Evolutionary conservation across 306 rosid genomes (phyloP).

Genomic region (Cicer yamashitae): DNA sequence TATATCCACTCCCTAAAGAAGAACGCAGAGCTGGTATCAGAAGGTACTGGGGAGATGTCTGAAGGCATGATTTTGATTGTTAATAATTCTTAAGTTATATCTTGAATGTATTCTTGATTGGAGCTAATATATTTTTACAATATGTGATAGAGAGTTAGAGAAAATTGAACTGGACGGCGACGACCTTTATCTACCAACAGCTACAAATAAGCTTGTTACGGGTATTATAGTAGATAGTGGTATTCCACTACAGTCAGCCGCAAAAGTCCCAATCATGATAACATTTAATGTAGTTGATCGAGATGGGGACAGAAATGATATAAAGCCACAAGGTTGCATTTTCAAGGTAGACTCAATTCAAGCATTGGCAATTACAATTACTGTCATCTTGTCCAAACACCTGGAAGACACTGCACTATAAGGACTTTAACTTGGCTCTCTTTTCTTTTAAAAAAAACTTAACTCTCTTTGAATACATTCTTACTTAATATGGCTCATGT

Average conservation of each 20-base stretch:
- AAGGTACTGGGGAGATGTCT: slow-evolving; percentile 56
- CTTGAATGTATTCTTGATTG: slow-evolving; percentile 22
- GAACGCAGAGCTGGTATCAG: slow-evolving; percentile 92
- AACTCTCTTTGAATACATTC: slow-evolving; percentile 3
- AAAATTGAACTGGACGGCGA: slow-evolving; percentile 86
- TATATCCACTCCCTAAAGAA: slow-evolving; percentile 83
- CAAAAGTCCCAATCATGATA: slow-evolving; percentile 97
- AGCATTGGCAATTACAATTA: slow-evolving; percentile 26
- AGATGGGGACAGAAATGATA: slow-evolving; percentile 69
- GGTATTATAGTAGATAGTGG: slow-evolving; percentile 96
- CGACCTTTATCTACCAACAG: slow-evolving; percentile 94
- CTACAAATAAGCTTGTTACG: slow-evolving; percentile 80
- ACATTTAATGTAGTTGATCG: slow-evolving; percentile 87
- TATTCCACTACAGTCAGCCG: slow-evolving; percentile 96
- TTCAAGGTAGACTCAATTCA: slow-evolving; percentile 66
- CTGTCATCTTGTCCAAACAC: slow-evolving; percentile 26
- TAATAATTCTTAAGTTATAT: slow-evolving; percentile 15
- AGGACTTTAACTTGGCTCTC: not conserved
- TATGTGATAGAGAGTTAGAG: slow-evolving; percentile 85
- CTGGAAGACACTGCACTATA: slow-evolving; percentile 24
- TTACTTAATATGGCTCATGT: not conserved
- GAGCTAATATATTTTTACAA: slow-evolving; percentile 31
- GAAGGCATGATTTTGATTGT: slow-evolving; percentile 52
- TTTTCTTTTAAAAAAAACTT: not conserved
- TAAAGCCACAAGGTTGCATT: slow-evolving; percentile 95